Conservation (phyloP, 768 basidiomycete species). For the Leucocoprinus leucothites region DNA sequence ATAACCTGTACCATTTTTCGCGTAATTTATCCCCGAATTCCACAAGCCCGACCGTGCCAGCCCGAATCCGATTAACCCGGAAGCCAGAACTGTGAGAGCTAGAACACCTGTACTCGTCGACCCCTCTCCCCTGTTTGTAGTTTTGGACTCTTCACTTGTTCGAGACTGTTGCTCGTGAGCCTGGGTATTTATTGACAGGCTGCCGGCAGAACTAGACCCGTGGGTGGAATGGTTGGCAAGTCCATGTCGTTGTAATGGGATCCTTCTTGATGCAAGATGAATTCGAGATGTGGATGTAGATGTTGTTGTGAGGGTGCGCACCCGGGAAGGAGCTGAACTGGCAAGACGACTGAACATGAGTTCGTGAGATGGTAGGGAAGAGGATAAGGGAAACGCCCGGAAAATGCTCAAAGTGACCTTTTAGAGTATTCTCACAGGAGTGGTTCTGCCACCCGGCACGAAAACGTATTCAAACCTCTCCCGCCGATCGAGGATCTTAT, state of each 20-base stretch:
- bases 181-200: not conserved
- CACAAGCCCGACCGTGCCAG: not conserved
- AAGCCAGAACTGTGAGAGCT: not conserved
- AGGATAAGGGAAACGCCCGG: too few relatives aligned
- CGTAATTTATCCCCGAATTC: not conserved
- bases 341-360: not conserved
- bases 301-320: not conserved
- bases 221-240: not conserved
- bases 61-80: not conserved
- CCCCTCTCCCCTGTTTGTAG: not conserved
- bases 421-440: too few relatives aligned
- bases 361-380: too few relatives aligned
- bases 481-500: too few relatives aligned
- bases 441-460: too few relatives aligned
- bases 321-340: too few relatives aligned
- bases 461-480: too few relatives aligned
- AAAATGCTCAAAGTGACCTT: too few relatives aligned
- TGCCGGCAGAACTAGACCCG: not conserved
- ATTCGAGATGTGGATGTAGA: not conserved
- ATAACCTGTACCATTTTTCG: constrained; percentile 28
- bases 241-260: not conserved
- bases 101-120: not conserved
- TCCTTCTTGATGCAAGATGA: not conserved
- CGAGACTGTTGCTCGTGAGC: too few relatives aligned
- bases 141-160: too few relatives aligned